Evolutionary conservation across 108 stramenopile species (phyloP), one percentile per base, ranked within the genome.

Genomic region (Cyclotella baltica): DNA sequence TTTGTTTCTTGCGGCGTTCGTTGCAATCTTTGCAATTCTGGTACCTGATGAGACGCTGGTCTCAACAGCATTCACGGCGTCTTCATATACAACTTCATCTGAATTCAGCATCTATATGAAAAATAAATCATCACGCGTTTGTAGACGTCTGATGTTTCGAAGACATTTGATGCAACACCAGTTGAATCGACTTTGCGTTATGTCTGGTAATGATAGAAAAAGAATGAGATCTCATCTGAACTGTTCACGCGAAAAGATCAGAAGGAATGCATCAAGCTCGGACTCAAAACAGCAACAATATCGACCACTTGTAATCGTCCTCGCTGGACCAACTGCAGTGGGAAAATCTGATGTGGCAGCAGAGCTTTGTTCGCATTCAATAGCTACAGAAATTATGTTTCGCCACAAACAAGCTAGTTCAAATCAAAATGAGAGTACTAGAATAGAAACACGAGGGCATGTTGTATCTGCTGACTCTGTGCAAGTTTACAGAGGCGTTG

Each of bases 381-480:
- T 80, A 3, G 85, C 81, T 38, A 52, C 63, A 30, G 67, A 81
- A 13, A 76, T 85, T 38, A n/a, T 66, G 3, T 3, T 23, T 55
- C 0, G 33, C 11, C 78, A 83, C 52, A 15, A 10, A 31, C 67
- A 75, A 34, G 50, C 65, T 20, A n/a, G n/a, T n/a, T n/a, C n/a
- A n/a, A 30, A 74, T 33, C 73, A 71, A 9, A 62, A 40, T 28
- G 82, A 81, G 15, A 56, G 83, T 40, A 18, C 28, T 62, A 31
- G 25, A 52, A n/a, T 67, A 3, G 33, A 50, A 50, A 67, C 50
- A 23, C 52, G 67, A 30, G 85, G 85, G 20, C 88, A 92, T 62
- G 90, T 98, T 38, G 77, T 98, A 2, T 93, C 94, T 20, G 97
- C 97, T 38, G 98, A 98, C 76, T 93, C 91, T 10, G 98, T 98